Evolutionary conservation across 495 filamentous ascomycete species (phyloP).

Genomic region (Halenospora varia): DNA sequence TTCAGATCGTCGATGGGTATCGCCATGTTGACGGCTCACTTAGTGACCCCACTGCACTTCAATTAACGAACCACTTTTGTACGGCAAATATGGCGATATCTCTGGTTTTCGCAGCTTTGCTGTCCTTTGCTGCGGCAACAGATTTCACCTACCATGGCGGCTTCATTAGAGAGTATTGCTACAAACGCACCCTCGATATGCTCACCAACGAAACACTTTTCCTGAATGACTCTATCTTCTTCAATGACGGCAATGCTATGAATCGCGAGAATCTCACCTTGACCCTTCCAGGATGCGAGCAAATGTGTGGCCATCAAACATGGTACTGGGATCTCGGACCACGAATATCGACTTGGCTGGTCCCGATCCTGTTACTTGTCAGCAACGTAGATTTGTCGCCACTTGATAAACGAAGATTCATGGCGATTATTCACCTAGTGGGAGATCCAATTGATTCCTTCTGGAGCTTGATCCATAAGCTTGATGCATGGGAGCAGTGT

Average conservation of each 20-base stretch:
- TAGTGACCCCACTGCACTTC: too few relatives aligned
- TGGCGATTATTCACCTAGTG: slow-evolving; percentile 28
- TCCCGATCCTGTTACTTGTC: slow-evolving; percentile 30
- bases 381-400: slow-evolving; percentile 29
- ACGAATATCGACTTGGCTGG: slow-evolving; percentile 26
- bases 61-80: too few relatives aligned
- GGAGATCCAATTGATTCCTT: slow-evolving; percentile 32
- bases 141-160: too few relatives aligned
- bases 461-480: slow-evolving; percentile 28
- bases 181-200: too few relatives aligned
- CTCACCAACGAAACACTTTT: neutral
- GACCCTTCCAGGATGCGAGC: neutral
- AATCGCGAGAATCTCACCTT: too few relatives aligned
- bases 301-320: neutral
- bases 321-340: slow-evolving; percentile 28
- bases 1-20: too few relatives aligned
- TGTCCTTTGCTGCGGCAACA: too few relatives aligned
- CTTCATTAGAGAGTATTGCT: too few relatives aligned
- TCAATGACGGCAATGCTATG: neutral
- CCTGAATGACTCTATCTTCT: neutral
- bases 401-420: slow-evolving; percentile 27
- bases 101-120: too few relatives aligned
- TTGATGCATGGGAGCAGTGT: slow-evolving; percentile 29
- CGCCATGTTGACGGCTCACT: too few relatives aligned
- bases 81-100: too few relatives aligned